phyloP scores from a whole-genome alignment of 2,329 filamentous ascomycete genomes.

The Elsinoe australis region DNA sequence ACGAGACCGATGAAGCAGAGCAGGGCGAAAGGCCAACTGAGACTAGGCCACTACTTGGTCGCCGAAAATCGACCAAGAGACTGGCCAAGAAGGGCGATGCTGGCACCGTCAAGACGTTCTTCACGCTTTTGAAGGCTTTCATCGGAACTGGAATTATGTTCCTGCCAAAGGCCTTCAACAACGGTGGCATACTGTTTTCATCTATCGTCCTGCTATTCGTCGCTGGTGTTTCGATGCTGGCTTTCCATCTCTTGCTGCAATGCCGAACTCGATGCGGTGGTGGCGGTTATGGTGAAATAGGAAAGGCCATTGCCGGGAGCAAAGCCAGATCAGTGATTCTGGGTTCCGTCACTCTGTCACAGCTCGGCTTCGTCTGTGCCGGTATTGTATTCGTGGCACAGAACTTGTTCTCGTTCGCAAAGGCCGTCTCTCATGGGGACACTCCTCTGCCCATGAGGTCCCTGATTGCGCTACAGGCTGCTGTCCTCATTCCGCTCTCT shows the following conservation, averaged over 20 bases:
- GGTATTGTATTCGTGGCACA: constrained; percentile 72
- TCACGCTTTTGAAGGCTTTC: constrained; percentile 70
- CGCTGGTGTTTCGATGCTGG: constrained; percentile 58
- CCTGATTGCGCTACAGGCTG: constrained; percentile 59
- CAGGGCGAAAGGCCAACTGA: constrained; percentile 52
- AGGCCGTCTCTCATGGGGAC: constrained; percentile 47
- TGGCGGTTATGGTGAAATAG: constrained; percentile 68
- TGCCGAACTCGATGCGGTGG: constrained; percentile 57
- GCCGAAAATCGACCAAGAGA: constrained; percentile 46
- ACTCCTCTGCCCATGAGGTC: constrained; percentile 47
- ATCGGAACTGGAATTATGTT: constrained; percentile 78
- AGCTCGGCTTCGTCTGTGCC: constrained; percentile 70
- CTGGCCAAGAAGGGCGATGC: constrained; percentile 51
- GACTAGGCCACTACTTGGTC: constrained; percentile 53
- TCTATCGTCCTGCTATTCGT: constrained; percentile 59
- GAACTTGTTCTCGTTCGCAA: constrained; percentile 60
- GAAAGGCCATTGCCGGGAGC: constrained; percentile 56
- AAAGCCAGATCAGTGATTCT: constrained; percentile 60
- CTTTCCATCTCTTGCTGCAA: constrained; percentile 63
- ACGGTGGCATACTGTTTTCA: constrained; percentile 69
- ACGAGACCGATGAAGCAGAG: constrained; percentile 45
- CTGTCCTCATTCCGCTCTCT: constrained; percentile 57
- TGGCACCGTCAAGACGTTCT: constrained; percentile 64
- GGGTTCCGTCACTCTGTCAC: constrained; percentile 62
- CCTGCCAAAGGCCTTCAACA: constrained; percentile 69